These are phyloP conservation scores for Acacia acuminata DNA, from an alignment of 306 rosid species.

Conservation along the genomic window DNA sequence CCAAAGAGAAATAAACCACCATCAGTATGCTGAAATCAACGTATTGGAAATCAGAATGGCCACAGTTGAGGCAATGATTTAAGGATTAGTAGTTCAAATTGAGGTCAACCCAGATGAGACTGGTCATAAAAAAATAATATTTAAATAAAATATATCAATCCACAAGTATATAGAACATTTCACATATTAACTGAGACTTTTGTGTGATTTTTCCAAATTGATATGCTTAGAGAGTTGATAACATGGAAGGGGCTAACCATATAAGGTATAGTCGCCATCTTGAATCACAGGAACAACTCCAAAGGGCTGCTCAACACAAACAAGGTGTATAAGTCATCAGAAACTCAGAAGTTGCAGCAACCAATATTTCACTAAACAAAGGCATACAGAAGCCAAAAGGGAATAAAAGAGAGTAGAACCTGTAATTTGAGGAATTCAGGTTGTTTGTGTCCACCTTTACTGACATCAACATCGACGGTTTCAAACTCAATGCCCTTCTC, in stretches of 20 bases:
- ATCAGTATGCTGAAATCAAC: too few relatives aligned
- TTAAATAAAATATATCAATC: too few relatives aligned
- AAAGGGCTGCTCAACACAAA: slow-evolving; percentile 18
- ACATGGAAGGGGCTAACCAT: slow-evolving; percentile 7
- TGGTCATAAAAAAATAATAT: too few relatives aligned
- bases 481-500: slow-evolving; percentile 36
- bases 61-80: too few relatives aligned
- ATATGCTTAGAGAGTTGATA: neutral
- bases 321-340: neutral
- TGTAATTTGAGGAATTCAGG: slow-evolving; percentile 38
- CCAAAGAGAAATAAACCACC: neutral
- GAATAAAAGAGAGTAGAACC: neutral
- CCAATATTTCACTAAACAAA: neutral
- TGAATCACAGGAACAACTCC: slow-evolving; percentile 36
- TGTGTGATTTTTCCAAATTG: neutral
- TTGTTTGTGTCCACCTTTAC: slow-evolving; percentile 25
- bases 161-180: too few relatives aligned
- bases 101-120: too few relatives aligned
- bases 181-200: too few relatives aligned
- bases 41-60: too few relatives aligned
- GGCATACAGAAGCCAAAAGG: neutral
- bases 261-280: slow-evolving; percentile 35
- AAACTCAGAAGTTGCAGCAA: neutral
- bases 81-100: too few relatives aligned
- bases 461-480: slow-evolving; percentile 19